Conservation (phyloP, 2,329 filamentous ascomycete genomes). For the Curvularia verruculosa region DNA sequence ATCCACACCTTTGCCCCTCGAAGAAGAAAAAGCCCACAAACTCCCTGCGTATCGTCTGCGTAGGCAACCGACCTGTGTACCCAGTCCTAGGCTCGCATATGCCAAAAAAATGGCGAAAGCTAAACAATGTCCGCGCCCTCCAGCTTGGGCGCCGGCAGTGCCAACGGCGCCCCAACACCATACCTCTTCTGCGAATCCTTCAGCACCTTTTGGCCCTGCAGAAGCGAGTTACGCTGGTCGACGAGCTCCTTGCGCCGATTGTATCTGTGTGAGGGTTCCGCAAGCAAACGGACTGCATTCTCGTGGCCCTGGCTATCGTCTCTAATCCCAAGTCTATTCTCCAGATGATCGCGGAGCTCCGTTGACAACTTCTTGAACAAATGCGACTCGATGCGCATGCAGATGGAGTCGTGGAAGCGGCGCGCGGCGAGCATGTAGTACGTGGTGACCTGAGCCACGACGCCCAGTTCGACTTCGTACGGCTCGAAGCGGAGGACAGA, state of each 20-base stretch:
- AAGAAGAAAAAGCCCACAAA: background rate
- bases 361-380: constrained; percentile 38
- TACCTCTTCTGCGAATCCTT: constrained; percentile 25
- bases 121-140: background rate
- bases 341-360: constrained; percentile 34
- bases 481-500: constrained; percentile 60
- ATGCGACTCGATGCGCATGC: constrained; percentile 47
- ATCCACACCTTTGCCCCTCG: background rate
- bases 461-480: constrained; percentile 65
- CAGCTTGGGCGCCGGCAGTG: background rate
- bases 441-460: constrained; percentile 67
- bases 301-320: constrained; percentile 21
- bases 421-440: constrained; percentile 72
- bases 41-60: background rate
- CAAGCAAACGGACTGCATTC: constrained; percentile 22
- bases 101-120: background rate
- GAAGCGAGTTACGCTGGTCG: constrained; percentile 16
- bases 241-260: constrained; percentile 18
- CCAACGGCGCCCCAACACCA: background rate
- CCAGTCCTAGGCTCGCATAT: background rate
- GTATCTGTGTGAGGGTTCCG: constrained; percentile 19
- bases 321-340: constrained; percentile 27
- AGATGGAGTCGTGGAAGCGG: constrained; percentile 66
- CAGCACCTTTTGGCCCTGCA: constrained; percentile 21
- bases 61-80: background rate